Evolutionary conservation across 129 eudicot species (phyloP).

Genomic region (Centella asiatica): DNA sequence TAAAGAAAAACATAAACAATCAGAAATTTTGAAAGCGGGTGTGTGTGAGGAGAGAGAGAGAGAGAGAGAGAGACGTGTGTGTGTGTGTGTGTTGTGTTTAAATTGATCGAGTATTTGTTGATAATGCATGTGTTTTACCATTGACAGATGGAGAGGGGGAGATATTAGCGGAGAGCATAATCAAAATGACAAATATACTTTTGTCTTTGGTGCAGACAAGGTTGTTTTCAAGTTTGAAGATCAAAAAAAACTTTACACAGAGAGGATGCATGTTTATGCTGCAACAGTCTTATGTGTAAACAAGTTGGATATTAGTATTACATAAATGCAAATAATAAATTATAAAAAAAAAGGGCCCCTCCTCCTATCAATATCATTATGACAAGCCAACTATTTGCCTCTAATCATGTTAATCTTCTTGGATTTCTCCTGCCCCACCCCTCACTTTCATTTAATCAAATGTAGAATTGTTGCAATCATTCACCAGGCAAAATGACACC

Average conservation of each 20-base stretch:
- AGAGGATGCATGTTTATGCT: background rate
- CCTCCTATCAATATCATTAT: conserved; percentile 5
- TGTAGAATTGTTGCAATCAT: conserved; percentile 11
- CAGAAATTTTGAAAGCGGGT: too few species aligned
- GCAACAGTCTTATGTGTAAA: background rate
- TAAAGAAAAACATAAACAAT: too few species aligned
- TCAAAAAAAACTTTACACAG: background rate
- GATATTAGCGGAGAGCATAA: conserved; percentile 6
- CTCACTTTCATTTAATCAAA: background rate
- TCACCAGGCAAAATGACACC: background rate
- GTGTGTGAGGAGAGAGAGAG: too few species aligned
- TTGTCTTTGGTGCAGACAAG: conserved; percentile 12
- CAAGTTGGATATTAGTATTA: conserved; percentile 1
- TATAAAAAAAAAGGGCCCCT: conserved; percentile 7
- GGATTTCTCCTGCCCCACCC: background rate
- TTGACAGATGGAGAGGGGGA: too few species aligned
- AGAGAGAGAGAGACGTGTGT: too few species aligned
- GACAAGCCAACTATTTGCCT: background rate
- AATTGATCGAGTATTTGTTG: too few species aligned
- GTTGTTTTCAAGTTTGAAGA: conserved; percentile 2
- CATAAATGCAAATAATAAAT: background rate
- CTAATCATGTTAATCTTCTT: conserved; percentile 1
- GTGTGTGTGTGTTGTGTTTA: too few species aligned
- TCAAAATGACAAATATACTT: conserved; percentile 3
- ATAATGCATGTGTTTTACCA: too few species aligned